Evolutionary conservation across 768 basidiomycete genomes (phyloP), one percentile per base, ranked within the genome.

Genomic region (Tulasnella sp.): DNA sequence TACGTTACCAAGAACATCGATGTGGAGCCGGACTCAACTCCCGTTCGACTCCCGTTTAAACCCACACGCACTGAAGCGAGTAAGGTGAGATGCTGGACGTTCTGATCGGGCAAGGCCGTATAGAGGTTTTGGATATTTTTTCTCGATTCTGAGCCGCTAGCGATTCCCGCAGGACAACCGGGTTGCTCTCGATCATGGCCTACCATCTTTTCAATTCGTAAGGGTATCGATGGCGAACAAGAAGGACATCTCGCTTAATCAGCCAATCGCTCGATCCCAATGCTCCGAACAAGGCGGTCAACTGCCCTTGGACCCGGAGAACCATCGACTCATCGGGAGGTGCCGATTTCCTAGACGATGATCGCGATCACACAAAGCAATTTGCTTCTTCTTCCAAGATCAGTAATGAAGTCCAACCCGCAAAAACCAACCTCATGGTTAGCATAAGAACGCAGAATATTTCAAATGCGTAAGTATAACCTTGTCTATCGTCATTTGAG

Each of bases 291-390:
- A 54, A n/a, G 54, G 54, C 4, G 54, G 24, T n/a, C 24, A 54
- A 34, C 34, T 34, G 31, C 31, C 64, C 6, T 69, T 14, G 28
- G 64, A 31, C 60, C 31, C 64, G 9, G 28, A 37, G 34, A 16
- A 37, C 2, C 28, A 69, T 28, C 31, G 6, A 28, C 34, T 69
- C 31, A 28, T 31, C 64, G 64, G 64, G 34, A 37, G 31, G 8
- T 11, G 64, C 64, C 64, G 64, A 69, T 69, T 69, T 69, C 64
- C 64, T 69, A 28, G 64, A 69, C 64, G 64, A 69, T 69, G 64
- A 69, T 69, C 64, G 64, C 34, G 64, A 69, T 69, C 58, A 60
- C 58, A 60, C 24, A 37, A 20, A 37, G 16, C 64, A 69, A 24
- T n/a, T n/a, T 11, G 24, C 54, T n/a, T n/a, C 54, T n/a, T n/a